Evolutionary conservation across 495 filamentous ascomycete species (phyloP).

Genomic region (Podospora pseudoanserina): DNA sequence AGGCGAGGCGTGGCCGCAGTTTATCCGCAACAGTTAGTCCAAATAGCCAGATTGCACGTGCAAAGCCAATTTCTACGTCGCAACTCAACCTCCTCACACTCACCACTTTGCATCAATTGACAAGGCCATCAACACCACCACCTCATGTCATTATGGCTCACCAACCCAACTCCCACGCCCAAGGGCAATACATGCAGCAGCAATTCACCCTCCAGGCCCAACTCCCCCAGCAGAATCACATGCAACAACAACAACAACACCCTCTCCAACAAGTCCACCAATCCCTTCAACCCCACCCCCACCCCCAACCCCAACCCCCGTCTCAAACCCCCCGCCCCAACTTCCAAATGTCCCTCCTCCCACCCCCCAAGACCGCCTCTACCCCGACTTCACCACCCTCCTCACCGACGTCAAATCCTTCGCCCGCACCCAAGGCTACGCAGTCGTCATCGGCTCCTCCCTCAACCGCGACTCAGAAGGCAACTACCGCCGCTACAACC

Average conservation of each 20-base stretch:
- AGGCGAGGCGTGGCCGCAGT: background rate
- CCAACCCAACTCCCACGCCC: slow-evolving; percentile 5
- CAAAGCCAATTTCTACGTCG: background rate
- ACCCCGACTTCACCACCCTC: slow-evolving; percentile 29
- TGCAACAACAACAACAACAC: slow-evolving; percentile 20
- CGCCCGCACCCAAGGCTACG: slow-evolving; percentile 34
- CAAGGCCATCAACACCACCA: background rate
- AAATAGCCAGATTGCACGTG: background rate
- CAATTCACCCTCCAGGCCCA: slow-evolving; percentile 5
- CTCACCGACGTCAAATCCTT: slow-evolving; percentile 30
- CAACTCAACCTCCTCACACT: background rate
- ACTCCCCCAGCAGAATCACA: slow-evolving; percentile 6
- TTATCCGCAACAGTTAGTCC: background rate
- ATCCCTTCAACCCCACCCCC: slow-evolving; percentile 6
- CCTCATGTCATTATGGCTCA: background rate
- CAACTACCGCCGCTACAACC: slow-evolving; percentile 36
- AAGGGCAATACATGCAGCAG: slow-evolving; percentile 11
- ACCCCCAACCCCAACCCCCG: slow-evolving; percentile 7
- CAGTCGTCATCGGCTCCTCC: slow-evolving; percentile 32
- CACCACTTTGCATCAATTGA: background rate
- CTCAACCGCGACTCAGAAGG: slow-evolving; percentile 34
- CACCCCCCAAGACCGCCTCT: slow-evolving; percentile 34
- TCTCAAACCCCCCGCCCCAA: slow-evolving; percentile 26
- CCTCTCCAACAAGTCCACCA: slow-evolving; percentile 11
- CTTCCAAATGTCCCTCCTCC: slow-evolving; percentile 34